Evolutionary conservation across 805 yeast genomes (phyloP).

Genomic region (Wickerhamomyces kurtzmanii): DNA sequence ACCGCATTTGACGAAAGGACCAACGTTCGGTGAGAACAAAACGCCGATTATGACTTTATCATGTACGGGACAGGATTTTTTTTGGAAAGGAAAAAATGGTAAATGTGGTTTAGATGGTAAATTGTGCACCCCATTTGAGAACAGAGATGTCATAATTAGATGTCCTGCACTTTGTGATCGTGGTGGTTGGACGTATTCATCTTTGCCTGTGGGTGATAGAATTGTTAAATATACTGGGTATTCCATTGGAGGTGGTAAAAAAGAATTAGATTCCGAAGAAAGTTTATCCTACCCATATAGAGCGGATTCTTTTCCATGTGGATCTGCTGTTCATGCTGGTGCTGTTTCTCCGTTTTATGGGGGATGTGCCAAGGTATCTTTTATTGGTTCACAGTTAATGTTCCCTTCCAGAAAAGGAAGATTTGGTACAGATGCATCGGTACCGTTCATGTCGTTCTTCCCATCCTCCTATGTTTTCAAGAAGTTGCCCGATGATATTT

Average conservation of each 20-base stretch:
- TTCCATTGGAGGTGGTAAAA: conserved; percentile 67
- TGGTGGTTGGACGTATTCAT: conserved; percentile 67
- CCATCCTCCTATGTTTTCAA: conserved; percentile 65
- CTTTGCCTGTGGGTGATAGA: conserved; percentile 63
- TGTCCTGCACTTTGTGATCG: conserved; percentile 88
- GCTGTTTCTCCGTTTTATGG: conserved; percentile 63
- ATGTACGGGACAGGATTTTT: conserved; percentile 32
- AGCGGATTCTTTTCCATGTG: conserved; percentile 85
- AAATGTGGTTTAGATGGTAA: conserved; percentile 67
- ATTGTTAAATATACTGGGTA: conserved; percentile 61
- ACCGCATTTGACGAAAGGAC: conserved; percentile 36
- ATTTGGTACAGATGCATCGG: conserved; percentile 36
- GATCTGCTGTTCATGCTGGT: conserved; percentile 86
- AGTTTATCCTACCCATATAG: conserved; percentile 56
- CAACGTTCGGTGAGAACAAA: conserved; percentile 19
- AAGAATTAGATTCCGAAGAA: conserved; percentile 7
- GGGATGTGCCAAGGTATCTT: conserved; percentile 62
- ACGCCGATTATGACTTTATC: conserved; percentile 32
- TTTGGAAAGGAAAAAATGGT: conserved; percentile 73
- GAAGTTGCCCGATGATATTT: conserved; percentile 22
- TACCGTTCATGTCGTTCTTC: conserved; percentile 61
- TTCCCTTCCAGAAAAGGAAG: conserved; percentile 42
- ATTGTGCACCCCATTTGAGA: conserved; percentile 39
- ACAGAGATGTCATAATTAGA: conserved; percentile 42
- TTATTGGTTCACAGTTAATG: conserved; percentile 37